phyloP scores from a whole-genome alignment of 495 filamentous ascomycete species.

The Sphaerosporella brunnea region DNA sequence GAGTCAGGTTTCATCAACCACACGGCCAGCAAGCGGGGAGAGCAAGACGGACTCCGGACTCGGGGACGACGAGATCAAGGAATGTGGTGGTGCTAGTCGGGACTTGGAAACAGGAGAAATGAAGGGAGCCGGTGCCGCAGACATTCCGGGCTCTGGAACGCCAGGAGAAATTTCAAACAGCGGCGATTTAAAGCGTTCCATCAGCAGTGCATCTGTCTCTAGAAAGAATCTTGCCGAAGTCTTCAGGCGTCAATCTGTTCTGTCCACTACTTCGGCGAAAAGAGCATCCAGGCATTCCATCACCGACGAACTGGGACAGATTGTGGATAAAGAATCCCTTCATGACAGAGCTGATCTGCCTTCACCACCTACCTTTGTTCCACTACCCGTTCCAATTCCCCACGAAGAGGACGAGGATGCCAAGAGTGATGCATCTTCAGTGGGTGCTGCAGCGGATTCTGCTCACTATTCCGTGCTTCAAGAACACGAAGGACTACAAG shows the following conservation, averaged over 20 bases:
- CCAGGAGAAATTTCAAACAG: no score
- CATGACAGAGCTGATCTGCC: no score
- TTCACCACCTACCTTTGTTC: no score
- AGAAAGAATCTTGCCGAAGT: no score
- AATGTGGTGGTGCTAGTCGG: conserved; percentile 28
- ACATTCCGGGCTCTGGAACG: no score
- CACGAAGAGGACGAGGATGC: conserved; percentile 26
- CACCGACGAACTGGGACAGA: no score
- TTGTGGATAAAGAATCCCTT: no score
- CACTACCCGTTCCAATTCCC: conserved; percentile 45
- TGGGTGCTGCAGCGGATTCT: conserved; percentile 43
- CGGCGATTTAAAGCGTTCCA: no score
- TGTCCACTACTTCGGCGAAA: no score
- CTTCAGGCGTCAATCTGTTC: no score
- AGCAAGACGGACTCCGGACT: conserved; percentile 22
- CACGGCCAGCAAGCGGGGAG: conserved; percentile 20
- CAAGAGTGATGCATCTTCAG: conserved; percentile 40
- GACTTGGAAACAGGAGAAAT: conserved; percentile 27
- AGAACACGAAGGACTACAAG: conserved; percentile 1
- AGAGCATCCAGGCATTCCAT: no score
- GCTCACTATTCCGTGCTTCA: conserved; percentile 14
- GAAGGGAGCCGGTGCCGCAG: conserved; percentile 19
- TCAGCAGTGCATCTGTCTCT: no score
- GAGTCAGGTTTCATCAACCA: conserved; percentile 17
- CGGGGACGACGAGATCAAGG: conserved; percentile 21